These are phyloP conservation scores for Aspergillus aculeatus DNA, from an alignment of 2,329 filamentous ascomycete species.

Conservation along the genomic window DNA sequence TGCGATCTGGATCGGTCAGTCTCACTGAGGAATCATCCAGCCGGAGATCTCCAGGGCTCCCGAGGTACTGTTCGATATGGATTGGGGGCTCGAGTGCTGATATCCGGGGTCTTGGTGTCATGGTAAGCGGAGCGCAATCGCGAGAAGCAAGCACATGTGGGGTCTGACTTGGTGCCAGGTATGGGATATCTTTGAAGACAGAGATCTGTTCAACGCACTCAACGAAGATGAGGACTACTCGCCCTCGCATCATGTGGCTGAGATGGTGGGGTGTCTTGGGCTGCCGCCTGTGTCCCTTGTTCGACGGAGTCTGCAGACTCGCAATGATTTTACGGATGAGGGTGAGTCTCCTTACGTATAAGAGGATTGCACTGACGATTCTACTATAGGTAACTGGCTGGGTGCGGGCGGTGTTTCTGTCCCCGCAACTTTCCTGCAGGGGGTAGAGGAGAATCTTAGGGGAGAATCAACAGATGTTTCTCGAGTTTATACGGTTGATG, in stretches of 20 bases:
- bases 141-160: not conserved
- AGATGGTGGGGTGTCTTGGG: not conserved
- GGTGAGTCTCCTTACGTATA: not conserved
- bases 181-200: not conserved
- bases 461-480: constrained; percentile 16
- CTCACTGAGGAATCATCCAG: not conserved
- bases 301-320: not conserved
- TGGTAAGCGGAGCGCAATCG: not conserved
- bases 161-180: not conserved
- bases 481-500: constrained; percentile 22
- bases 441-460: constrained; percentile 13
- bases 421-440: constrained; percentile 6
- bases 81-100: not conserved
- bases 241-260: not conserved
- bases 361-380: not conserved
- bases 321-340: not conserved
- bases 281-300: not conserved
- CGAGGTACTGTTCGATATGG: constrained; percentile 3
- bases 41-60: not conserved
- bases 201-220: not conserved
- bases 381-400: not conserved
- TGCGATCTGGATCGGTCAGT: not conserved
- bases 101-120: constrained; percentile 9
- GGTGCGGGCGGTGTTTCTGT: not conserved
- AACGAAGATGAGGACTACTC: not conserved